phyloP scores from a whole-genome alignment of 2,329 filamentous ascomycete genomes.

The Colletotrichum sansevieriae region DNA sequence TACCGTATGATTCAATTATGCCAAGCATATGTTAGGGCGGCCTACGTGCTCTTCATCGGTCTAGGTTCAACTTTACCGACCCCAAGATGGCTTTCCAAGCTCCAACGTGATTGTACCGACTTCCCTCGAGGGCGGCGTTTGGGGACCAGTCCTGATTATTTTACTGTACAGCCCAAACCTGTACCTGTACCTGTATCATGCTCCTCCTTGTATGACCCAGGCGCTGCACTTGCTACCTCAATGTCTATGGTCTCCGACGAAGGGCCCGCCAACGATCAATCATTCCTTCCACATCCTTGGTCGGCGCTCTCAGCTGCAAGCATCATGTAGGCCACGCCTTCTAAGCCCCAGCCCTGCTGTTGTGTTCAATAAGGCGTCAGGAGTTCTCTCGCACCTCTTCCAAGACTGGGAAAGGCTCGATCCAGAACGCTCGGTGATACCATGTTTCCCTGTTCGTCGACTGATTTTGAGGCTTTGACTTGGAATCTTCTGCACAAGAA shows the following conservation, averaged over 20 bases:
- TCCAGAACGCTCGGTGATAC: slow-evolving; percentile 20
- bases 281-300: slow-evolving; percentile 4
- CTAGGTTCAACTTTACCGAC: slow-evolving; percentile 1
- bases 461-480: slow-evolving; percentile 6
- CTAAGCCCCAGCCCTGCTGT: slow-evolving; percentile 26
- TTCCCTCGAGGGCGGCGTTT: slow-evolving; percentile 10
- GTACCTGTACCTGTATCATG: slow-evolving; percentile 12
- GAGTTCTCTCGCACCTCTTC: background rate
- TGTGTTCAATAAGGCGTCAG: slow-evolving; percentile 10
- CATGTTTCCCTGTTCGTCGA: slow-evolving; percentile 17
- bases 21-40: slow-evolving; percentile 4
- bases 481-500: slow-evolving; percentile 2
- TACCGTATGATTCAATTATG: background rate
- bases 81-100: background rate
- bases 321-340: slow-evolving; percentile 1
- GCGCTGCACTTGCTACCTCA: slow-evolving; percentile 1
- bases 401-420: slow-evolving; percentile 14
- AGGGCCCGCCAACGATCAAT: slow-evolving; percentile 2
- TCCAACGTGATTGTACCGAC: background rate
- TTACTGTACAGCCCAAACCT: slow-evolving; percentile 5
- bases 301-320: slow-evolving; percentile 1
- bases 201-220: background rate
- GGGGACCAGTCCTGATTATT: slow-evolving; percentile 8
- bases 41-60: background rate
- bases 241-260: slow-evolving; percentile 2